Evolutionary conservation across 176 grass and related monocot species (phyloP), one percentile per base, ranked within the genome.

Genomic region (Zoysia japonica): DNA sequence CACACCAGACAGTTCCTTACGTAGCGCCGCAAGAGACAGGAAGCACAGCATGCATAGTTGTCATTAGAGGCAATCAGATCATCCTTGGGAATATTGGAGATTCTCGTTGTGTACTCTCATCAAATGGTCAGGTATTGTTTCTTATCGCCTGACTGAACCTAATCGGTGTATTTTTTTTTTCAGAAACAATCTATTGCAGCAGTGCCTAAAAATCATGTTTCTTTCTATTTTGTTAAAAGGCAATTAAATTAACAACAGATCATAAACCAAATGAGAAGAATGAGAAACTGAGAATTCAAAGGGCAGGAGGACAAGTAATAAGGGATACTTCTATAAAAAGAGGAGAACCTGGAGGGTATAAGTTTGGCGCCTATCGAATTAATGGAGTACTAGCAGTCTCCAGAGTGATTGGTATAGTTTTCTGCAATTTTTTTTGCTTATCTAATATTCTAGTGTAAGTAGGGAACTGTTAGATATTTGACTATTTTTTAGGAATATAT

Each of bases 11-110:
- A 70, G 5, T 38, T 35, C 59, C 53, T 47, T 75, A 78, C 12
- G 9, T 17, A 19, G 45, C 12, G 6, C 78, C 71, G 41, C 44
- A 9, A 51, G 0, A 19, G 0, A 17, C 41, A 65, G 84, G 84
- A 75, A 76, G 38, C 71, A 69, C 78, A 54, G 78, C 71, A 76
- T 76, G 70, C 36, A 65, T 86, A 16, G 71, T 17, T 76, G n/a
- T 81, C 14, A 61, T 75, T 61, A 86, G 71, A 69, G 53, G 43
- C 47, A 69, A 61, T 14, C 36, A 61, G 13, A 75, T 86, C 13
- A 53, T 51, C 59, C 45, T 86, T 69, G 84, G 47, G 51, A 74
- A 86, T 69, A 54, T 73, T 79, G 83, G 83, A 14, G 59, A 79
- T 72, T 72, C 75, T 67, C 60, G 39, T 70, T 87, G 85, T 3